These are phyloP conservation scores for Malassezia vespertilionis DNA, from an alignment of 1,284 basidiomycete genomes.

Conservation along the genomic window DNA sequence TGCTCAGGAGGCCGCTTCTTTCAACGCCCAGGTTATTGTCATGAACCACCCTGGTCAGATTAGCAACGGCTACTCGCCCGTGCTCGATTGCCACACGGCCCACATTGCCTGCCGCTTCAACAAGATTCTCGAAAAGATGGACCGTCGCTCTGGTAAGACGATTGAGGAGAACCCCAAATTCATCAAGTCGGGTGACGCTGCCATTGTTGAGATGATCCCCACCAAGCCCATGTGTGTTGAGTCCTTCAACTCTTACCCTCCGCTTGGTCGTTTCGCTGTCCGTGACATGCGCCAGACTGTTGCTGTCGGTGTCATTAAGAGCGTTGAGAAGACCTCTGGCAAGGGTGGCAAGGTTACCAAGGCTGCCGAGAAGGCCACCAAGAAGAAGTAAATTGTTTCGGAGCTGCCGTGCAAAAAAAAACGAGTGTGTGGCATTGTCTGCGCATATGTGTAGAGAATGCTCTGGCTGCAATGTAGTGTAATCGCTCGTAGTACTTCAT, in stretches of 20 bases:
- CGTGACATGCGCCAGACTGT: slow-evolving; percentile 51
- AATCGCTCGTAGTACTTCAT: too few relatives aligned
- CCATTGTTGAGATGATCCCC: slow-evolving; percentile 94
- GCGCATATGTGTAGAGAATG: too few relatives aligned
- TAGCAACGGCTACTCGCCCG: slow-evolving; percentile 90
- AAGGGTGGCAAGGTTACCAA: slow-evolving; percentile 63
- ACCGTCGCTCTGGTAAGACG: slow-evolving; percentile 81
- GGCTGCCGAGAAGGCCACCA: slow-evolving; percentile 78
- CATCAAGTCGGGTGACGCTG: slow-evolving; percentile 57
- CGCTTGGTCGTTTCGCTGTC: slow-evolving; percentile 86
- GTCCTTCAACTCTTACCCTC: slow-evolving; percentile 93
- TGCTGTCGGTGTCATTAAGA: slow-evolving; percentile 89
- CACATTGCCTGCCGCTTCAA: slow-evolving; percentile 99
- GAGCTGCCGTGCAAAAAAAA: slow-evolving; percentile 12
- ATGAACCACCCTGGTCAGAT: slow-evolving; percentile 99
- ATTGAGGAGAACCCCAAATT: slow-evolving; percentile 84
- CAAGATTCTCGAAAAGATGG: slow-evolving; percentile 96
- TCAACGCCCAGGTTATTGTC: slow-evolving; percentile 99
- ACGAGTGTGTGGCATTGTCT: not conserved
- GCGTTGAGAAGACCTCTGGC: slow-evolving; percentile 21
- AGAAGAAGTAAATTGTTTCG: slow-evolving; percentile 37
- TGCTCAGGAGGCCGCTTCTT: slow-evolving; percentile 95
- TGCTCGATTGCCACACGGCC: slow-evolving; percentile 99
- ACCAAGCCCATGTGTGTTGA: slow-evolving; percentile 98
- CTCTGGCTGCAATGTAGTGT: too few relatives aligned